Conservation (phyloP, 345 rosid species). For the Populus alba region DNA sequence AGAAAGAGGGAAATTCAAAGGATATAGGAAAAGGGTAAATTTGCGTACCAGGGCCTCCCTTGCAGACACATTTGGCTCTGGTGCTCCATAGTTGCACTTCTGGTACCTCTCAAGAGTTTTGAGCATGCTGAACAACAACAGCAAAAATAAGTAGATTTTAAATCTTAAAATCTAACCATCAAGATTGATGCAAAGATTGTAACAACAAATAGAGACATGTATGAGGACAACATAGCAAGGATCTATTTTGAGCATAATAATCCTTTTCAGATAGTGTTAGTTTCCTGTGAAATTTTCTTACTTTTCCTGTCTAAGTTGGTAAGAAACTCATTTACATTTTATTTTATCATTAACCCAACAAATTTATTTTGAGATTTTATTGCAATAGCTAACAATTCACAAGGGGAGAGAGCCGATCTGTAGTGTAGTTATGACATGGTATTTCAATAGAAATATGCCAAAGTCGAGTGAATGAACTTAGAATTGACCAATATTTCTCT, state of each 20-base stretch:
- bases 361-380: neutral
- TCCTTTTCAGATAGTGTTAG: neutral
- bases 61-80: slow-evolving; percentile 74
- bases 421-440: neutral
- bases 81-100: slow-evolving; percentile 92
- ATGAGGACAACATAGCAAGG: neutral
- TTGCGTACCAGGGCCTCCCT: slow-evolving; percentile 75
- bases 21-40: neutral
- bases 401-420: neutral
- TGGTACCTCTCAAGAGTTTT: slow-evolving; percentile 97
- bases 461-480: neutral
- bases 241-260: neutral
- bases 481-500: neutral
- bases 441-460: neutral
- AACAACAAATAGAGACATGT: neutral
- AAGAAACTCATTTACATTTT: neutral
- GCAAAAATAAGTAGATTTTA: neutral
- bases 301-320: neutral
- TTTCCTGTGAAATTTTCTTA: neutral
- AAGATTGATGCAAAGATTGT: neutral
- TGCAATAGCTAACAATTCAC: neutral
- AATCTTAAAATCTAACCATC: neutral
- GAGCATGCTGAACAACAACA: slow-evolving; percentile 54
- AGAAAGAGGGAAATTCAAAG: neutral
- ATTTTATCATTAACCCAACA: neutral